phyloP scores from a whole-genome alignment of 306 rosid genomes.

The Oemleria cerasiformis region DNA sequence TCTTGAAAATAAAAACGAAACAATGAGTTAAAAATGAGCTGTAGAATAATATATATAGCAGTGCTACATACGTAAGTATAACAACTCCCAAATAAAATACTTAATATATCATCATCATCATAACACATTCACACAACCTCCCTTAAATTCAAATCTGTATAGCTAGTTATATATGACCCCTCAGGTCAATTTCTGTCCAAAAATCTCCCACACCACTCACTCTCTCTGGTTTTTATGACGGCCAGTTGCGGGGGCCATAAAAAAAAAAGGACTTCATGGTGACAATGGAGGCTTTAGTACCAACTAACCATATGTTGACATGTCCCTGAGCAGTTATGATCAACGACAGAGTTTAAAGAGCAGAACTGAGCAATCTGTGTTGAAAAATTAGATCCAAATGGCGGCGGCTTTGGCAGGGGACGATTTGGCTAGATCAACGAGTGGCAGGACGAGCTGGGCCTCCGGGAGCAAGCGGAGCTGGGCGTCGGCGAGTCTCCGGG shows the following conservation, averaged over 20 bases:
- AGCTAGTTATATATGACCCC: background rate
- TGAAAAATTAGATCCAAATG: slow-evolving; percentile 22
- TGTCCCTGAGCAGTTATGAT: too few relatives aligned
- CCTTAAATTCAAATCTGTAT: background rate
- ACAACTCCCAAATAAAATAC: background rate
- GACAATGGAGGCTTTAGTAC: too few relatives aligned
- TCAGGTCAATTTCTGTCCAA: background rate
- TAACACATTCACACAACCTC: background rate
- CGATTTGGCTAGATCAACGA: slow-evolving; percentile 38
- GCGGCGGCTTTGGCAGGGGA: slow-evolving; percentile 44
- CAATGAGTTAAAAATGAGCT: background rate
- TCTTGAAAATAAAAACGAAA: too few relatives aligned
- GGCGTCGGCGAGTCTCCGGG: slow-evolving; percentile 50
- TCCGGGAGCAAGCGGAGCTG: slow-evolving; percentile 44
- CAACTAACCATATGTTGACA: too few relatives aligned
- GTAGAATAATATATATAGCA: background rate
- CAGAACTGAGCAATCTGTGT: background rate
- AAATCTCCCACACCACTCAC: background rate
- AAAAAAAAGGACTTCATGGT: too few relatives aligned
- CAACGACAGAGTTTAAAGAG: too few relatives aligned
- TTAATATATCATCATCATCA: background rate
- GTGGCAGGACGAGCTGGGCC: slow-evolving; percentile 50
- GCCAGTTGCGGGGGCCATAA: background rate
- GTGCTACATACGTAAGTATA: background rate
- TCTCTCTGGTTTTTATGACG: background rate